Evolutionary conservation across 805 yeast species (phyloP).

Genomic region (Allodekkera sacchari): DNA sequence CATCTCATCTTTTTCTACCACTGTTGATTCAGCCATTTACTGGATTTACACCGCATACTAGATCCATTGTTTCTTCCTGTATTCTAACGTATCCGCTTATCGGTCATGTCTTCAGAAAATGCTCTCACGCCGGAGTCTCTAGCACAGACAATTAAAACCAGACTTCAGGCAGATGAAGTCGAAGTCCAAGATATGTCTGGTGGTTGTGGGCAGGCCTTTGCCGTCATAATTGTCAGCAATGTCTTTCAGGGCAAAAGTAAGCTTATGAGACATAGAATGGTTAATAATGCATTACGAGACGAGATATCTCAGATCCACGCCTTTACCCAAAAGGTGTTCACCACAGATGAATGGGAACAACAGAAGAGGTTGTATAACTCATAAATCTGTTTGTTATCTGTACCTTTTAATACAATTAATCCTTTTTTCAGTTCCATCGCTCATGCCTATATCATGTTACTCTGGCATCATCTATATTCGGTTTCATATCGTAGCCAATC

Average conservation of each 20-base stretch:
- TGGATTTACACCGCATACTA: no score
- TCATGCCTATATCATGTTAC: no score
- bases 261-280: constrained; percentile 77
- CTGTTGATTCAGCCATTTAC: no score
- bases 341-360: constrained; percentile 78
- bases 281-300: constrained; percentile 70
- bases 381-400: constrained; percentile 1
- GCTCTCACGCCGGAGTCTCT: constrained; percentile 33
- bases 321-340: constrained; percentile 85
- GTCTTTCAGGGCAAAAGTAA: constrained; percentile 75
- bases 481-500: background rate
- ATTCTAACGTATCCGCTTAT: no score
- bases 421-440: no score
- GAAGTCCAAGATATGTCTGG: constrained; percentile 76
- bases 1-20: no score
- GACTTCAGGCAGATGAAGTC: constrained; percentile 56
- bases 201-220: constrained; percentile 98
- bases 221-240: constrained; percentile 73
- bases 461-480: no score
- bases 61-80: no score
- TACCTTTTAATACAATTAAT: background rate
- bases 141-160: constrained; percentile 39
- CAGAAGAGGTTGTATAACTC: constrained; percentile 22
- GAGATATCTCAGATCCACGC: constrained; percentile 89
- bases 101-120: no score